Percentiles rank a stretch among this genome's conserved stretches.
Evolutionary conservation across 352 stramenopile genomes (phyloP).

Genomic region (Phytophthora meadii): DNA sequence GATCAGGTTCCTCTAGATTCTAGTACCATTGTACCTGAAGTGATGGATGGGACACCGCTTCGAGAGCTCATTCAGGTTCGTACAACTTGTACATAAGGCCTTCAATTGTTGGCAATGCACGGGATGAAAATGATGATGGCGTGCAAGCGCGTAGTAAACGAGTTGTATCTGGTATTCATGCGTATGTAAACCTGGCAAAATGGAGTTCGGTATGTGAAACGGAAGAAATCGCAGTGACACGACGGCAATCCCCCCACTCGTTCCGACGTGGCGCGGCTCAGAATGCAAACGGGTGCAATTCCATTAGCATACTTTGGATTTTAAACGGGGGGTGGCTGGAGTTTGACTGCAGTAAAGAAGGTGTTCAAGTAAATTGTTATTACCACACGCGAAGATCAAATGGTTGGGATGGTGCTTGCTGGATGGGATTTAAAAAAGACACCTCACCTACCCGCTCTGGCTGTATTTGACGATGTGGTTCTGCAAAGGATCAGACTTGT

Average conservation of each 20-base stretch:
- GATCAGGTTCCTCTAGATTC: slow-evolving; percentile 11
- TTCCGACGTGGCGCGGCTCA: slow-evolving; percentile 12
- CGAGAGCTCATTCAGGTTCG: slow-evolving; percentile 1
- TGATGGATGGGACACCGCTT: not conserved
- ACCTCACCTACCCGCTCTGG: not conserved
- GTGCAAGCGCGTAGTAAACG: not conserved
- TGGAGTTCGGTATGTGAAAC: slow-evolving; percentile 1
- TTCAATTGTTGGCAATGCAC: not conserved
- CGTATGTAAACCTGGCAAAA: slow-evolving; percentile 12
- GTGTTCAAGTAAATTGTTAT: slow-evolving; percentile 21
- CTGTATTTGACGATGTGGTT: not conserved
- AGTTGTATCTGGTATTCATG: slow-evolving; percentile 12
- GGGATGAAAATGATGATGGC: not conserved
- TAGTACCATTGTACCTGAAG: not conserved
- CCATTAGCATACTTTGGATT: not conserved
- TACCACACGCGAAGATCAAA: slow-evolving; percentile 21
- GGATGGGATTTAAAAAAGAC: not conserved
- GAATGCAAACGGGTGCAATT: slow-evolving; percentile 8
- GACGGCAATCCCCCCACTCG: slow-evolving; percentile 1
- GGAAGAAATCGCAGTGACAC: not conserved
- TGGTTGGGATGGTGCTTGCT: slow-evolving; percentile 5
- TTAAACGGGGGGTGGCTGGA: slow-evolving; percentile 1
- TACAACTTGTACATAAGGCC: not conserved
- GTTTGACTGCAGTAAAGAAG: slow-evolving; percentile 14
- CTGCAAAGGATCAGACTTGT: not conserved